Evolutionary conservation across 2,329 filamentous ascomycete genomes (phyloP).

Genomic region (Zarea fungicola): DNA sequence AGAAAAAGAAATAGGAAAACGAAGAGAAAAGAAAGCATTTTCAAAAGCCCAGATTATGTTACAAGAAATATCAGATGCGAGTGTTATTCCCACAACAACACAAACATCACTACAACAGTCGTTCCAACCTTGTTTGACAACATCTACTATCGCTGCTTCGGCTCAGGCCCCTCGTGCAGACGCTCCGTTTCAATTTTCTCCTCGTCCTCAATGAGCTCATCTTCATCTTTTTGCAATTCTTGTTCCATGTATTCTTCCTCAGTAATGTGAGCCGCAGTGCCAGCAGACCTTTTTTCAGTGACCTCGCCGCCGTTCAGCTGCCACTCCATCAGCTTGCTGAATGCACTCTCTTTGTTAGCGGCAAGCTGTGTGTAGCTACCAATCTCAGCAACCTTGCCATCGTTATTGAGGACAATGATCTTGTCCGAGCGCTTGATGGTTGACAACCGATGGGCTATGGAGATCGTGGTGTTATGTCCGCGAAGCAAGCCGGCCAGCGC

Average conservation of each 20-base stretch:
- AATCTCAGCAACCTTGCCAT: slow-evolving; percentile 86
- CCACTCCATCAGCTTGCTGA: slow-evolving; percentile 97
- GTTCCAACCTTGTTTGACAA: neutral
- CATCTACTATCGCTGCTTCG: slow-evolving; percentile 8
- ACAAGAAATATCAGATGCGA: slow-evolving; percentile 4
- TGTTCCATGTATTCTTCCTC: slow-evolving; percentile 44
- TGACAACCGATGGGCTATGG: slow-evolving; percentile 89
- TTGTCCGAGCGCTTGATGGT: slow-evolving; percentile 95
- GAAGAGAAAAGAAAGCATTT: no score
- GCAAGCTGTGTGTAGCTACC: slow-evolving; percentile 78
- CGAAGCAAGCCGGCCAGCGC: slow-evolving; percentile 75
- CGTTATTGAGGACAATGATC: slow-evolving; percentile 83
- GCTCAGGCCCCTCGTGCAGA: slow-evolving; percentile 20
- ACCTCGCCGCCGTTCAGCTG: slow-evolving; percentile 84
- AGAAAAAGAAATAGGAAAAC: slow-evolving; percentile 15
- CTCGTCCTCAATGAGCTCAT: slow-evolving; percentile 36
- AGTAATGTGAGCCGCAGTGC: slow-evolving; percentile 37
- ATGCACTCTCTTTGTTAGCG: slow-evolving; percentile 70
- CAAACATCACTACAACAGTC: neutral
- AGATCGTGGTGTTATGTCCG: slow-evolving; percentile 92
- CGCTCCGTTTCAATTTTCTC: slow-evolving; percentile 25
- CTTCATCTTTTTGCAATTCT: slow-evolving; percentile 34
- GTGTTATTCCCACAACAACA: neutral
- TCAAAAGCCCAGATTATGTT: slow-evolving; percentile 5
- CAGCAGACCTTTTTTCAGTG: slow-evolving; percentile 33